These are phyloP conservation scores for Yamadazyma spencermartinsiae DNA, from an alignment of 1,139 yeast genomes.

Conservation along the genomic window DNA sequence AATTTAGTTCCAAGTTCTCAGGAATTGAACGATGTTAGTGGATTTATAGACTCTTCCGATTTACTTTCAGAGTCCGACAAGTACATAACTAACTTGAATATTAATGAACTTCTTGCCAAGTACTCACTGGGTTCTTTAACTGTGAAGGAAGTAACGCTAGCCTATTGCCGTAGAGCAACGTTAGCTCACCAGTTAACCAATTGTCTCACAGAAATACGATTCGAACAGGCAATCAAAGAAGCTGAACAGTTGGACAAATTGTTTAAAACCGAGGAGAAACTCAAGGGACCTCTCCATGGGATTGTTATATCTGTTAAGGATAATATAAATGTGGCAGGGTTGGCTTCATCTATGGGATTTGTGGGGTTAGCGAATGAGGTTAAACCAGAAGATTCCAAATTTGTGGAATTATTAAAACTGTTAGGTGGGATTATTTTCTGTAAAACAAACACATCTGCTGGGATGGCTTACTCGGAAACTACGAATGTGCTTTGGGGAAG, in stretches of 20 bases:
- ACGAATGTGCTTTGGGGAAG: constrained; percentile 38
- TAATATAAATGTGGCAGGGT: constrained; percentile 33
- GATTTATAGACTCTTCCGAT: constrained; percentile 43
- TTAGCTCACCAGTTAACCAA: constrained; percentile 44
- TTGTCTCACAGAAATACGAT: constrained; percentile 34
- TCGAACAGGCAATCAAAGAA: constrained; percentile 27
- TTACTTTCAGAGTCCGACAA: constrained; percentile 24
- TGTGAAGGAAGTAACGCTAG: constrained; percentile 12
- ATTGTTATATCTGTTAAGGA: constrained; percentile 41
- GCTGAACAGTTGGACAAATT: constrained; percentile 29
- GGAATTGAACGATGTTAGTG: constrained; percentile 30
- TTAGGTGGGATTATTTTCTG: constrained; percentile 65
- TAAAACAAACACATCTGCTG: constrained; percentile 44
- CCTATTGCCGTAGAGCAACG: constrained; percentile 32
- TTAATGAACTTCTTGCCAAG: constrained; percentile 4
- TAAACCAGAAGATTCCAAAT: constrained; percentile 7
- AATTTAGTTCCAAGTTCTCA: constrained; percentile 23
- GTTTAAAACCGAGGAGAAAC: constrained; percentile 20
- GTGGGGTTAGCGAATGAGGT: constrained; percentile 29
- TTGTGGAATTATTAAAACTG: constrained; percentile 46
- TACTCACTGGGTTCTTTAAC: constrained; percentile 3
- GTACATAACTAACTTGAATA: constrained; percentile 26
- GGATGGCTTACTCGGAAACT: constrained; percentile 44
- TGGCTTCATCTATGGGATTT: constrained; percentile 47
- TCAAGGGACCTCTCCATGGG: constrained; percentile 35